Base-by-base conservation (phyloP, 805 yeast genomes). In the Yamadazyma paraphyllophila region DNA sequence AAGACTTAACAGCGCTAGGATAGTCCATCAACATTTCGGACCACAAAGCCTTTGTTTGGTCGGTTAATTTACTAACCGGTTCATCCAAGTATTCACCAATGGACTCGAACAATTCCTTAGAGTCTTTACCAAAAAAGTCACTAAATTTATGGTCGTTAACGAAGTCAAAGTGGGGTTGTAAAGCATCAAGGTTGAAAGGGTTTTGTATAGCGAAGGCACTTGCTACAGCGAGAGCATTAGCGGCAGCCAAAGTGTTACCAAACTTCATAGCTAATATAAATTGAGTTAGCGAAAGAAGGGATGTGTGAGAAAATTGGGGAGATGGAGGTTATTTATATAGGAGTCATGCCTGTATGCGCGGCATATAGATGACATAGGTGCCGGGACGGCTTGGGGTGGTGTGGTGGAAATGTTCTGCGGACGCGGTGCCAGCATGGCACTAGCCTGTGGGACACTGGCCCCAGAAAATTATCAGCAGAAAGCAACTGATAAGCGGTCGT, bases 21-120 rank as follows among this genome's bases (percentile, higher is more conserved):
- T 77, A 85, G 41, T 69, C 64, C 56, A 73, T 46, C 32, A 83
- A 67, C 81, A 84, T 77, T 34, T 84, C 89, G 24, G 76, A 57
- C 91, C 91, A 85, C 27, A 77, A 58, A 20, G 60, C 49, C 58
- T 77, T 74, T 41, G 83, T 63, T 10, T 76, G 81, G 4, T 66
- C 59, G 13, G 85, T 69, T 37, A 83, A 54, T 12, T 69, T 52
- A 25, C 75, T 80, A 25, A 75, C 45, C 3, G 83, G 78, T 50
- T 79, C 72, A 44, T 78, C 74, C 55, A 81, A 61, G 26, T 76
- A 74, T 34, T 69, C 67, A 14, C 83, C 69, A 43, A 82, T 82
- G 45, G 78, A 65, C 38, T 67, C 67, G 42, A 80, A 54, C 33
- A 79, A 55, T 26, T 57, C 57, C 53, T 56, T 45, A 15, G 43